Evolutionary conservation across 2,329 filamentous ascomycete species (phyloP), one percentile per base, ranked within the genome.

Genomic region (Hypoxylon sp.): DNA sequence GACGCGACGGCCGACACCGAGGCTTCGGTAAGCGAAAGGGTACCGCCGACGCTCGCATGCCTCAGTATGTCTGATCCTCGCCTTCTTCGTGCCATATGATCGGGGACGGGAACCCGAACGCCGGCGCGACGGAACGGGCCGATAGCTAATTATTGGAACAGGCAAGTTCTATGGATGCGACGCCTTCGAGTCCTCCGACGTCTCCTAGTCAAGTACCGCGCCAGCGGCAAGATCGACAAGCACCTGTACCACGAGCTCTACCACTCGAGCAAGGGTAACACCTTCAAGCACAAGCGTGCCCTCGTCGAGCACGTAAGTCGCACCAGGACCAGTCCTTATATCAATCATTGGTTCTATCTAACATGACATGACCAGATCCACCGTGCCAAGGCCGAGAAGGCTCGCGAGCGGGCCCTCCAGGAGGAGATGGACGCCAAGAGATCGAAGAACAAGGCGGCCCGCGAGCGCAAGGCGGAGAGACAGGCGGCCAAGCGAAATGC

Each of bases 21-120:
- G 95, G 95, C 79, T 97, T 97, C 85, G 95, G 95, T 91, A 99
- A 99, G 92, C 92, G 95, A 83, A 99, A 99, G 94, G 96, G 95
- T 97, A 98, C 96, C 77, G 91, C 91, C 79, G 94, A 99, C 79
- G 94, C 95, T 79, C 92, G 95, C 89, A 99, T 99, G 95, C 94
- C 94, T 78, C 89, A 88, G 91, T 95, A 90, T 79, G 90, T 77
- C 67, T 61, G n/a, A 38, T 46, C 38, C 26, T 27, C n/a, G n/a
- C n/a, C n/a, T n/a, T n/a, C n/a, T n/a, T n/a, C n/a, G n/a, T n/a
- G n/a, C n/a, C n/a, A n/a, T n/a, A n/a, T n/a, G n/a, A n/a, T n/a
- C n/a, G n/a, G n/a, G n/a, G n/a, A n/a, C n/a, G n/a, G n/a, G n/a
- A n/a, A n/a, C n/a, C n/a, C 24, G 20, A 46, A 20, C 15, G 10